These are phyloP conservation scores for Cornus suecica DNA, from an alignment of 148 eudicot species.

Conservation along the genomic window DNA sequence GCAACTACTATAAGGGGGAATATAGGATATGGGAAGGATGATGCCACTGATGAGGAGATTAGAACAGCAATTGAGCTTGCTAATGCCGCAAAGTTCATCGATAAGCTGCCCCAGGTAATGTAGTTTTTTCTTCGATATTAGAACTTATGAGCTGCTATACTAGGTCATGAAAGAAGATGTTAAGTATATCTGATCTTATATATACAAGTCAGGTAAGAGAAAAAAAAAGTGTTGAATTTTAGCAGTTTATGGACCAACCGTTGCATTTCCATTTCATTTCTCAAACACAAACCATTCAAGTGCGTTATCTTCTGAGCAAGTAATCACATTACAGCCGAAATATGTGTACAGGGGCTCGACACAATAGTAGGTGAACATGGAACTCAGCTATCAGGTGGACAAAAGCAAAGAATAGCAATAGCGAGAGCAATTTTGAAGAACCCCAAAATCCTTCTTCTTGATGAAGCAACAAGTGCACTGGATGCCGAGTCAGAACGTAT, in stretches of 20 bases:
- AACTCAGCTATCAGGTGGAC: constrained; percentile 86
- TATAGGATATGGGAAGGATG: constrained; percentile 62
- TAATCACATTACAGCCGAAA: background rate
- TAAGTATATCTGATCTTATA: too few relatives aligned
- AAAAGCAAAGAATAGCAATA: constrained; percentile 89
- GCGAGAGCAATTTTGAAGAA: constrained; percentile 81
- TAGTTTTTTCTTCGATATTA: background rate
- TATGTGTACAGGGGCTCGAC: constrained; percentile 53
- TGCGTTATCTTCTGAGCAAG: background rate
- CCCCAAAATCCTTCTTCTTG: constrained; percentile 76
- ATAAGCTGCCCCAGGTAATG: constrained; percentile 60
- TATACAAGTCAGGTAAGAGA: too few relatives aligned
- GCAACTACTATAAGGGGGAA: constrained; percentile 60
- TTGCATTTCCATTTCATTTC: too few relatives aligned
- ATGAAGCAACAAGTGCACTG: constrained; percentile 91
- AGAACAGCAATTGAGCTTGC: constrained; percentile 71
- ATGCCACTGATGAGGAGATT: constrained; percentile 62
- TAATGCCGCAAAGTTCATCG: constrained; percentile 75
- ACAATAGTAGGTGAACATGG: constrained; percentile 93
- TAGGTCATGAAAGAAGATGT: too few relatives aligned
- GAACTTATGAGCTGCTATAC: too few relatives aligned
- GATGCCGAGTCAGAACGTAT: constrained; percentile 85
- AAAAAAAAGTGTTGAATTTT: too few relatives aligned
- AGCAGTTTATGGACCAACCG: too few relatives aligned
- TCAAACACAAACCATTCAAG: background rate